Evolutionary conservation across 2,329 filamentous ascomycete species (phyloP).

Genomic region (Microcyclosporella mali): DNA sequence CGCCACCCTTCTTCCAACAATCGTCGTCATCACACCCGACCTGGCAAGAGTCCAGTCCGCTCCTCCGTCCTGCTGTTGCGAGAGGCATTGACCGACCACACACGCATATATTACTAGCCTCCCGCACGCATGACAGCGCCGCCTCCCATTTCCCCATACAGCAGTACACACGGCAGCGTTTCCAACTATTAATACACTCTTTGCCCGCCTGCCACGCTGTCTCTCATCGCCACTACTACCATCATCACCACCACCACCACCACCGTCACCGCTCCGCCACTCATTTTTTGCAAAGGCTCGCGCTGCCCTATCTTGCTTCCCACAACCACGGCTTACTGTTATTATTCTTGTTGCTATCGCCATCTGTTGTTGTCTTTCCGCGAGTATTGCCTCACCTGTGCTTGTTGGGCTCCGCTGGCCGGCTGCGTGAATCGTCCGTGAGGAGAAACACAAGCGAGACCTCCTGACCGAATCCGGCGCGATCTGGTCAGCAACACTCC

Average conservation of each 20-base stretch:
- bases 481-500: background rate
- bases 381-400: background rate
- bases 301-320: background rate
- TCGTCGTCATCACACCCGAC: too few relatives aligned
- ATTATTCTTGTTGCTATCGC: too few relatives aligned
- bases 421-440: background rate
- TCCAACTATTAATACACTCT: background rate
- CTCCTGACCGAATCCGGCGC: background rate
- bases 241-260: slow-evolving; percentile 1
- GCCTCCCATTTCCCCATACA: too few relatives aligned
- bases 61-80: too few relatives aligned
- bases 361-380: background rate
- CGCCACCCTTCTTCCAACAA: too few relatives aligned
- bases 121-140: too few relatives aligned
- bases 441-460: background rate
- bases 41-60: too few relatives aligned
- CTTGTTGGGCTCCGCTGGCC: background rate
- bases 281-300: background rate
- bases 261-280: slow-evolving; percentile 1
- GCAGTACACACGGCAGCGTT: background rate
- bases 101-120: too few relatives aligned
- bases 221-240: background rate
- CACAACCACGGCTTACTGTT: too few relatives aligned
- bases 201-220: too few relatives aligned
- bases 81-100: too few relatives aligned